These are phyloP conservation scores for Globisporangium canariense DNA, from an alignment of 352 stramenopile genomes.

Conservation along the genomic window DNA sequence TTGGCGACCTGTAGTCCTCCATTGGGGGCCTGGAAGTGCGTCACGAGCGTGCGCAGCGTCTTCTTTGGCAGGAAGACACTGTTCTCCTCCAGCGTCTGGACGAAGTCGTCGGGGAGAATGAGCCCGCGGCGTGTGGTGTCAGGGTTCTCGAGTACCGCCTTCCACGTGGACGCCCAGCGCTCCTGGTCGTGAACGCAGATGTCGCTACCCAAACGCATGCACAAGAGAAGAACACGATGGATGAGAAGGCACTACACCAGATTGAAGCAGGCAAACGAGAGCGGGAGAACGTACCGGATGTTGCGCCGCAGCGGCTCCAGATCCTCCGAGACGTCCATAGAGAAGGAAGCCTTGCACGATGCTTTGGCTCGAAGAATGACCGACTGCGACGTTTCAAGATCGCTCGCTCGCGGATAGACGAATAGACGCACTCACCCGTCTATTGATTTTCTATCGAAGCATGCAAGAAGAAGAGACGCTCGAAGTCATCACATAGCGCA, in stretches of 20 bases:
- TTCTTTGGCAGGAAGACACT: constrained; percentile 30
- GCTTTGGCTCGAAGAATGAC: not conserved
- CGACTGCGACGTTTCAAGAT: constrained; percentile 10
- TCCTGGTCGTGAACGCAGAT: constrained; percentile 37
- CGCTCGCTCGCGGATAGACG: not conserved
- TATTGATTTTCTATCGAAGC: not conserved
- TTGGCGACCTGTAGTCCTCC: constrained; percentile 28
- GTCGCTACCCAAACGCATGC: constrained; percentile 12
- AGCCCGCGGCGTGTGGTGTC: constrained; percentile 30
- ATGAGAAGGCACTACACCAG: no score
- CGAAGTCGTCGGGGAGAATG: constrained; percentile 35
- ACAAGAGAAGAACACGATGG: not conserved
- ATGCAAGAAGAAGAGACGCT: no score
- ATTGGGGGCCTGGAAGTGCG: constrained; percentile 44
- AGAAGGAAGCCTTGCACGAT: not conserved
- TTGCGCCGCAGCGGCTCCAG: constrained; percentile 20
- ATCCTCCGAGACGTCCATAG: constrained; percentile 1
- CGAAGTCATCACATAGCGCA: not conserved
- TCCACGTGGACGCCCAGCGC: constrained; percentile 37
- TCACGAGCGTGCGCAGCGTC: constrained; percentile 24
- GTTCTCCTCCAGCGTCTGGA: constrained; percentile 53
- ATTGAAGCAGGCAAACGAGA: not conserved
- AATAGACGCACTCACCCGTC: not conserved
- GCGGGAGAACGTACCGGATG: constrained; percentile 24
- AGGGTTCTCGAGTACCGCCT: constrained; percentile 31